Conservation (phyloP, 169 alveolate genomes). For the Hammondia hammondi region DNA sequence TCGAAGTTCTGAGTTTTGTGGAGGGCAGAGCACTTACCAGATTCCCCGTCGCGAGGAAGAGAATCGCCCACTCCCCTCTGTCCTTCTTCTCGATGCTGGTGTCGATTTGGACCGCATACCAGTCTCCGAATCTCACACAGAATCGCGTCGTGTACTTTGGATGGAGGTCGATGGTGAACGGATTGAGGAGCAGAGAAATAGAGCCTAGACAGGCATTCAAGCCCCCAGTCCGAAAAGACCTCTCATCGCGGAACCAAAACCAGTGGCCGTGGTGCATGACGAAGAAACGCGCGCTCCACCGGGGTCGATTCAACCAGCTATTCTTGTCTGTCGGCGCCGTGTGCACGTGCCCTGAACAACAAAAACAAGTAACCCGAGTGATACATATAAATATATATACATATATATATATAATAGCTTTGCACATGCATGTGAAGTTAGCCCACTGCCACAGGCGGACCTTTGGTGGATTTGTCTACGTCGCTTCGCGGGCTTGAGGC, state of each 20-base stretch:
- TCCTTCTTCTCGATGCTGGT: slow-evolving; percentile 29
- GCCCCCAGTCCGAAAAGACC: slow-evolving; percentile 6
- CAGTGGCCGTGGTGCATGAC: slow-evolving; percentile 41
- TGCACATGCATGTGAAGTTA: too few species aligned
- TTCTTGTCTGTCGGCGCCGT: slow-evolving; percentile 44
- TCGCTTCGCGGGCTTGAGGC: too few species aligned
- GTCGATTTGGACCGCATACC: slow-evolving; percentile 29
- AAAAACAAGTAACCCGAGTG: not conserved
- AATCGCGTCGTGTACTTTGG: slow-evolving; percentile 32
- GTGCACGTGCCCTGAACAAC: slow-evolving; percentile 43
- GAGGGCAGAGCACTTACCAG: not conserved
- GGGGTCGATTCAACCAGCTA: not conserved
- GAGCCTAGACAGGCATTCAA: slow-evolving; percentile 19
- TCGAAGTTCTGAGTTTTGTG: too few species aligned
- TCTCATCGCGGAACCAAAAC: slow-evolving; percentile 45
- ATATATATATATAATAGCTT: not conserved
- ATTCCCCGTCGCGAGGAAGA: slow-evolving; percentile 37
- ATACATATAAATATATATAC: not conserved
- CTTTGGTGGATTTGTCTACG: too few species aligned
- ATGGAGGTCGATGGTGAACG: slow-evolving; percentile 34
- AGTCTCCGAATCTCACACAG: slow-evolving; percentile 19
- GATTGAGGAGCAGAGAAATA: slow-evolving; percentile 9
- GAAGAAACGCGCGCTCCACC: slow-evolving; percentile 51
- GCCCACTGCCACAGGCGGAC: too few species aligned
- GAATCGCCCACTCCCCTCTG: slow-evolving; percentile 39